These are phyloP conservation scores for Metschnikowia sp. DNA, from an alignment of 805 yeast genomes.

Conservation along the genomic window DNA sequence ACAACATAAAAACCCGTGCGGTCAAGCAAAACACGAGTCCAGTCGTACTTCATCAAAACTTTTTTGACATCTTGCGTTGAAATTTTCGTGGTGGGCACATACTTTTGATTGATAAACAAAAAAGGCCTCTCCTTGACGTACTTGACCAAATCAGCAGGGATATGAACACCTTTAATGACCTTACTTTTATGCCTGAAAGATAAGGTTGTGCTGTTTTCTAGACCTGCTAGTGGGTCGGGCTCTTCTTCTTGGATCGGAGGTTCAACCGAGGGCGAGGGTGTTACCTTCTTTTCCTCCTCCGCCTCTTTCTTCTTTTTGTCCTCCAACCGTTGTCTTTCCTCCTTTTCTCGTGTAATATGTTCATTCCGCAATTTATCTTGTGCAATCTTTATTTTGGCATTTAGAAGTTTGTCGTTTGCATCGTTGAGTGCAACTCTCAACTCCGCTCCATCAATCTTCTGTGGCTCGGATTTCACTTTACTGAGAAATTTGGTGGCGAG, in stretches of 20 bases:
- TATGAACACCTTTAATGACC: conserved; percentile 30
- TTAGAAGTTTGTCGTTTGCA: conserved; percentile 35
- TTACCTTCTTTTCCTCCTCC: conserved; percentile 4
- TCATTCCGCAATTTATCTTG: conserved; percentile 25
- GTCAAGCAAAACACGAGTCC: conserved; percentile 65
- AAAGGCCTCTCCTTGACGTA: conserved; percentile 57
- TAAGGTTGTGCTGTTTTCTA: conserved; percentile 29
- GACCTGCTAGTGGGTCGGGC: conserved; percentile 2
- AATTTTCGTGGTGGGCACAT: conserved; percentile 46
- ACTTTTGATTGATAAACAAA: conserved; percentile 50
- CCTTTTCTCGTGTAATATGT: conserved; percentile 28
- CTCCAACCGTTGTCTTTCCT: conserved; percentile 27
- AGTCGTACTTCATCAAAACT: conserved; percentile 54
- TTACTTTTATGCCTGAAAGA: conserved; percentile 31
- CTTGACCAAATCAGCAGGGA: conserved; percentile 49
- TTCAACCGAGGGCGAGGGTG: conserved; percentile 1
- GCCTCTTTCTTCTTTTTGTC: conserved; percentile 9
- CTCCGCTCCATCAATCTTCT: conserved; percentile 50
- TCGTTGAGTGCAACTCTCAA: conserved; percentile 55
- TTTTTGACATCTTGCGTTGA: conserved; percentile 57
- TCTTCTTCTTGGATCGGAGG: not conserved
- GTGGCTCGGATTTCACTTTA: conserved; percentile 22
- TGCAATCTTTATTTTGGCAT: conserved; percentile 28
- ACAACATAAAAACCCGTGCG: conserved; percentile 66
- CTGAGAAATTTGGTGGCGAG: conserved; percentile 31